Percentiles rank a stretch among this genome's conserved stretches.
Evolutionary conservation across 768 basidiomycete species (phyloP).

Genomic region (Agrocybe chaxingu): DNA sequence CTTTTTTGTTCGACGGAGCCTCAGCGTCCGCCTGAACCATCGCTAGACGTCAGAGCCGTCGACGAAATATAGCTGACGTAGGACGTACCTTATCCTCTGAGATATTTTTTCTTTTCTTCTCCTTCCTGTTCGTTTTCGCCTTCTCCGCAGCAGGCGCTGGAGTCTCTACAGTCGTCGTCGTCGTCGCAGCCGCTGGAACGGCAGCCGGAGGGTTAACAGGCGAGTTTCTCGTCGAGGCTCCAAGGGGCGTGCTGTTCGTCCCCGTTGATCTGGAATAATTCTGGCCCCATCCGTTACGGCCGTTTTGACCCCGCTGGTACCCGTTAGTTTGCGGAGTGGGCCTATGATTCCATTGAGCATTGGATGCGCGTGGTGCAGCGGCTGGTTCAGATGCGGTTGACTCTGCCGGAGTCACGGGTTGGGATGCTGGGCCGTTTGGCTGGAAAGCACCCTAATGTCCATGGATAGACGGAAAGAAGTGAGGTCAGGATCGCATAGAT

Average conservation of each 20-base stretch:
- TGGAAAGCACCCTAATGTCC: not conserved
- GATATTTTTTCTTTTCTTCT: slow-evolving; percentile 34
- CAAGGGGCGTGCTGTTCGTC: slow-evolving; percentile 71
- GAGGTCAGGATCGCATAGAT: not conserved
- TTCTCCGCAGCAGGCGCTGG: slow-evolving; percentile 7
- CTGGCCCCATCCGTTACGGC: slow-evolving; percentile 32
- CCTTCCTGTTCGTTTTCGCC: slow-evolving; percentile 16
- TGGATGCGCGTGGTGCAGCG: slow-evolving; percentile 6
- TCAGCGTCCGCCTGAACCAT: not conserved
- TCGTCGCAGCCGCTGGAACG: not conserved
- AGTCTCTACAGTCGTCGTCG: no score
- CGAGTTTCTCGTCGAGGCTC: slow-evolving; percentile 48
- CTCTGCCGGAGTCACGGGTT: slow-evolving; percentile 1
- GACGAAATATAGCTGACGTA: not conserved
- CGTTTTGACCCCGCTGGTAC: slow-evolving; percentile 27
- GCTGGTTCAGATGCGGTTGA: not conserved
- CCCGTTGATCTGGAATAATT: slow-evolving; percentile 41
- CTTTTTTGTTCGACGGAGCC: slow-evolving; percentile 26
- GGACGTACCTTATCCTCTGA: slow-evolving; percentile 25
- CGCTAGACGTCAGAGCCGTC: not conserved
- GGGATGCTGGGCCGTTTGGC: not conserved
- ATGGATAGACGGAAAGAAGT: slow-evolving; percentile 3
- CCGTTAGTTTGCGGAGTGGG: slow-evolving; percentile 15
- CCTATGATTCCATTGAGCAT: slow-evolving; percentile 15
- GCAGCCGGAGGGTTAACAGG: slow-evolving; percentile 19